Evolutionary conservation across 2,329 filamentous ascomycete species (phyloP), one percentile per base, ranked within the genome.

Genomic region (Colletotrichum sp.): DNA sequence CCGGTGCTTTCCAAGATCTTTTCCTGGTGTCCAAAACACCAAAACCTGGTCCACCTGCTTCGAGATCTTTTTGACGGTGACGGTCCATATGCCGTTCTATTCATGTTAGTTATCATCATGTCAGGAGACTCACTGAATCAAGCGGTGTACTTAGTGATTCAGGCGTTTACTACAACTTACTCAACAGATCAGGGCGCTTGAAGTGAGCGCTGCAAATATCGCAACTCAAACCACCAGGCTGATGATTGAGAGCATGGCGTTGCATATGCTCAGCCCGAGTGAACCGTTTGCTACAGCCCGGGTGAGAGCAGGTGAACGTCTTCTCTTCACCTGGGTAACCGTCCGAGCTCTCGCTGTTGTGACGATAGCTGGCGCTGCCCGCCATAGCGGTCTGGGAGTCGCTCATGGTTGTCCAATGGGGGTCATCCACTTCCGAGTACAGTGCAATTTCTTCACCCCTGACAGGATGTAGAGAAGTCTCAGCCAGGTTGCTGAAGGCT

Each of bases 121-220:
- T 15, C 30, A 36, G 8, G 3, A 27, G 32, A 64, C 5, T 27
- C 15, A n/a, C n/a, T n/a, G 36, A 64, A 36, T 4, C 34, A 36
- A 5, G 34, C 25, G 2, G 5, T 6, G 2, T 32, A 27, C 5
- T 16, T 2, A 0, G 2, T 39, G 58, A 30, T 25, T 61, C n/a
- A 43, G 10, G 34, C 9, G 34, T 34, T 22, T 64, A 22, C 4
- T 22, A 12, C 27, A 5, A 80, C 74, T 65, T 67, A 81, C 77
- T 79, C 71, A 83, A 76, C 56, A 93, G 82, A 81, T 93, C 91
- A 30, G 88, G 89, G 60, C 91, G 86, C 79, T 91, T 90, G 81
- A 93, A 93, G 79, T 92, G 90, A 32, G 90, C 90, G 72, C 88
- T 87, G 77, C 92, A 93, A 78, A 91, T 84, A 66, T 87, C 82